Evolutionary conservation across 2,329 filamentous ascomycete genomes (phyloP).

Genomic region (Epichloe gansuensis): DNA sequence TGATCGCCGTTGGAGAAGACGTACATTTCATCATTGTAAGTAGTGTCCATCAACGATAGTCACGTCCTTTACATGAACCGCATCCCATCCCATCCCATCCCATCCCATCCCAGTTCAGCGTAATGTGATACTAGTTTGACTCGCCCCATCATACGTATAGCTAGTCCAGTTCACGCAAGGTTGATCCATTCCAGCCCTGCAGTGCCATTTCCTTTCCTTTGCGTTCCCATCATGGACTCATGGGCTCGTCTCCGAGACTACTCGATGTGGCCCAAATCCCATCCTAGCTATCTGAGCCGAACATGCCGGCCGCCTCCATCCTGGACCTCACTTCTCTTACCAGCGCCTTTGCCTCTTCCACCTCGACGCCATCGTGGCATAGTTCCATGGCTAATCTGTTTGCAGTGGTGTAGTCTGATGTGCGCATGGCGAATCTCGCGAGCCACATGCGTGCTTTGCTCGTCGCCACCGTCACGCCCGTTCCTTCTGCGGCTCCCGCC

Average conservation of each 20-base stretch:
- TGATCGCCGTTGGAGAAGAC: too few species aligned
- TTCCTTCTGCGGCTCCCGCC: constrained; percentile 33
- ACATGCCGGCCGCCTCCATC: constrained; percentile 39
- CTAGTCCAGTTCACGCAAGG: too few species aligned
- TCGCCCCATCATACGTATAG: too few species aligned
- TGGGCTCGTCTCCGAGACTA: background rate
- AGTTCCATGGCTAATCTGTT: constrained; percentile 78
- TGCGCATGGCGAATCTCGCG: constrained; percentile 65
- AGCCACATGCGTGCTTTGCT: constrained; percentile 92
- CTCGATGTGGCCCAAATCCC: background rate
- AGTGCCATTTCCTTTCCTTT: too few species aligned
- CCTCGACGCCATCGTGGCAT: constrained; percentile 89
- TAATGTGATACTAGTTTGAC: too few species aligned
- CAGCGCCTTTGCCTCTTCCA: constrained; percentile 91
- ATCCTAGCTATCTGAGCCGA: background rate
- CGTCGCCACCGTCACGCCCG: constrained; percentile 81
- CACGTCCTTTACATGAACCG: too few species aligned
- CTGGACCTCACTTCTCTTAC: constrained; percentile 74
- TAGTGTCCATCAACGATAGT: too few species aligned
- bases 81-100: too few species aligned
- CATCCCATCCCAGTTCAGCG: too few species aligned
- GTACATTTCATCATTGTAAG: too few species aligned
- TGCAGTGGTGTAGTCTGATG: constrained; percentile 61
- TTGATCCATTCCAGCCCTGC: too few species aligned
- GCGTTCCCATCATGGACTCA: background rate